Conservation (phyloP, 768 basidiomycete genomes). For the Ramaria sp. region DNA sequence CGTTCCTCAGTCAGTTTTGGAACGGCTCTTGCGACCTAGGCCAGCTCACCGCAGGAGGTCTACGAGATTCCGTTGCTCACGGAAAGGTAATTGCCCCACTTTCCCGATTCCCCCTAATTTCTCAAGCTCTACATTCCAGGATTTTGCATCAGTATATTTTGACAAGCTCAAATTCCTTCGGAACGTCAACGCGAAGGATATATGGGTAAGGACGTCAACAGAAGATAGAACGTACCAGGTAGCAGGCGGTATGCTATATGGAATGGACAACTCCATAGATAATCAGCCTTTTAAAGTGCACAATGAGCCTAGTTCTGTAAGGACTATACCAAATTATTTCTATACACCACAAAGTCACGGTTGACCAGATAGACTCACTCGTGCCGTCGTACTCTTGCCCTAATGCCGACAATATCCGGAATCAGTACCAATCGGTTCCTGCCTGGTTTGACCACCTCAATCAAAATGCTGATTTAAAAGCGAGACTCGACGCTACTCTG, state of each 20-base stretch:
- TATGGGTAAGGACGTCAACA: conserved; percentile 34
- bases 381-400: conserved; percentile 36
- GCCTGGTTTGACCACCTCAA: conserved; percentile 36
- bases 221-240: conserved; percentile 40
- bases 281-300: conserved; percentile 27
- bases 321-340: conserved; percentile 10
- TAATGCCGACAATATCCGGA: conserved; percentile 27
- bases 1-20: conserved; percentile 35
- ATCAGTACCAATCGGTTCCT: conserved; percentile 32
- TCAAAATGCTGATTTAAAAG: conserved; percentile 26
- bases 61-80: conserved; percentile 32
- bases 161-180: conserved; percentile 26
- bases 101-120: neutral
- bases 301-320: conserved; percentile 31
- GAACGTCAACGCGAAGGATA: conserved; percentile 23
- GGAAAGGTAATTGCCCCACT: conserved; percentile 24
- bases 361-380: conserved; percentile 34
- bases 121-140: conserved; percentile 19
- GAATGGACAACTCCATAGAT: conserved; percentile 31
- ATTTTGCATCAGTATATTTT: conserved; percentile 36
- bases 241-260: conserved; percentile 32
- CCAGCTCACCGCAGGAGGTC: conserved; percentile 35
- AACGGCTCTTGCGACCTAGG: conserved; percentile 38
- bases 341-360: neutral
- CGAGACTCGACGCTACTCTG: conserved; percentile 26